Evolutionary conservation across 2,329 filamentous ascomycete genomes (phyloP).

Genomic region (Venturia oleaginea): DNA sequence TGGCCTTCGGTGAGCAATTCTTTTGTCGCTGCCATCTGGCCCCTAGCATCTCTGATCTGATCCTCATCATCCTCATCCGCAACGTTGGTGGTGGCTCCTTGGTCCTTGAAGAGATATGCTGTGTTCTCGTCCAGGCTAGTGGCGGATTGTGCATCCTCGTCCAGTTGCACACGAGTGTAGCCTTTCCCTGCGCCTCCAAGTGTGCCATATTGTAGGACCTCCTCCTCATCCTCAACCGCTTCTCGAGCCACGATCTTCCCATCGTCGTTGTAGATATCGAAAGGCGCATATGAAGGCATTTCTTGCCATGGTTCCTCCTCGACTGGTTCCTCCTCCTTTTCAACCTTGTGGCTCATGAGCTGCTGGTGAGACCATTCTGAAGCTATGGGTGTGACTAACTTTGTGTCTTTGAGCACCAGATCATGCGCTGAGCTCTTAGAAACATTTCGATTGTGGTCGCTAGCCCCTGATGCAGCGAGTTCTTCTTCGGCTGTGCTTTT

Average conservation of each 20-base stretch:
- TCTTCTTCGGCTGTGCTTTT: background rate
- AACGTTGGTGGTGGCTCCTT: slow-evolving; percentile 48
- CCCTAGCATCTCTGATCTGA: slow-evolving; percentile 43
- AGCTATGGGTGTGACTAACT: slow-evolving; percentile 23
- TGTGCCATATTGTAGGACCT: slow-evolving; percentile 61
- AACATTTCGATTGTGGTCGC: background rate
- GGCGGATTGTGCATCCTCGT: slow-evolving; percentile 87
- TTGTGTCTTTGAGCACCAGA: background rate
- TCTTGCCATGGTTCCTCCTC: slow-evolving; percentile 76
- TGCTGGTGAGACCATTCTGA: slow-evolving; percentile 93
- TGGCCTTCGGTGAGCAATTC: slow-evolving; percentile 91
- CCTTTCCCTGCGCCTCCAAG: slow-evolving; percentile 87
- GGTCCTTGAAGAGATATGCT: slow-evolving; percentile 82
- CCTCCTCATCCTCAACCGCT: slow-evolving; percentile 58
- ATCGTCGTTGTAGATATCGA: slow-evolving; percentile 93
- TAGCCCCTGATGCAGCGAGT: background rate
- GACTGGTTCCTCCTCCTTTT: slow-evolving; percentile 39
- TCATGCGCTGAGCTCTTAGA: slow-evolving; percentile 1
- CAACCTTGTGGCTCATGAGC: slow-evolving; percentile 41
- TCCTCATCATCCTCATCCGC: slow-evolving; percentile 54
- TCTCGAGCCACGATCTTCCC: slow-evolving; percentile 79
- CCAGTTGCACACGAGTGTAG: slow-evolving; percentile 88
- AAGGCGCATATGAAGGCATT: slow-evolving; percentile 88
- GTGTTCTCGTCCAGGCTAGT: slow-evolving; percentile 98
- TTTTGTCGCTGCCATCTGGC: slow-evolving; percentile 93